Percentiles rank a stretch among this genome's conserved stretches.
These are phyloP conservation scores for Eryngium alpinum DNA, from an alignment of 140 eudicot genomes.

Conservation along the genomic window DNA sequence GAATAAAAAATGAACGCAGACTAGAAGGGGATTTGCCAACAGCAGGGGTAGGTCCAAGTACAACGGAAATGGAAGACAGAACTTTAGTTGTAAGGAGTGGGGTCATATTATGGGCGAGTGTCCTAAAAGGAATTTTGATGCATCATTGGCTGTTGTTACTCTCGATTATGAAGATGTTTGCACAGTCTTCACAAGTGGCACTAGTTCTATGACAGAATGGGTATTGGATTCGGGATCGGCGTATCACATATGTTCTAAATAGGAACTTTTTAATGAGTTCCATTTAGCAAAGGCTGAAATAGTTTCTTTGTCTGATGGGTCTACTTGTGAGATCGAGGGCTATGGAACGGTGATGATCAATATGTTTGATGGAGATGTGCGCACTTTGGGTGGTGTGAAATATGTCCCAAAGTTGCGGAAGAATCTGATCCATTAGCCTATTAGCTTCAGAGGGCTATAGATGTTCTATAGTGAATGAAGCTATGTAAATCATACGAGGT, in stretches of 20 bases:
- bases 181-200: background rate
- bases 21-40: background rate
- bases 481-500: background rate
- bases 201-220: no score
- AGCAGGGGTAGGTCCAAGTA: background rate
- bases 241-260: no score
- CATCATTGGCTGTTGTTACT: background rate
- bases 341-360: no score
- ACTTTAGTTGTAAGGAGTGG: no score
- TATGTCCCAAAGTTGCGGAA: background rate
- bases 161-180: background rate
- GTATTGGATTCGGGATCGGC: no score
- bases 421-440: background rate
- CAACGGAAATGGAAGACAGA: background rate
- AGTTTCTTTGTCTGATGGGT: no score
- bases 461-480: background rate
- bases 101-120: background rate
- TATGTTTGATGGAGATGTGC: no score
- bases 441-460: background rate
- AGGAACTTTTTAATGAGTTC: no score
- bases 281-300: no score
- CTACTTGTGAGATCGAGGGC: no score
- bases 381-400: background rate
- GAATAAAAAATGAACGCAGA: background rate
- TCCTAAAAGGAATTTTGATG: background rate